A percentile compares a stretch with the other conserved stretches of the same genome.
These are phyloP conservation scores for Curvularia spicifera DNA, from an alignment of 2,329 filamentous ascomycete species.

Conservation along the genomic window DNA sequence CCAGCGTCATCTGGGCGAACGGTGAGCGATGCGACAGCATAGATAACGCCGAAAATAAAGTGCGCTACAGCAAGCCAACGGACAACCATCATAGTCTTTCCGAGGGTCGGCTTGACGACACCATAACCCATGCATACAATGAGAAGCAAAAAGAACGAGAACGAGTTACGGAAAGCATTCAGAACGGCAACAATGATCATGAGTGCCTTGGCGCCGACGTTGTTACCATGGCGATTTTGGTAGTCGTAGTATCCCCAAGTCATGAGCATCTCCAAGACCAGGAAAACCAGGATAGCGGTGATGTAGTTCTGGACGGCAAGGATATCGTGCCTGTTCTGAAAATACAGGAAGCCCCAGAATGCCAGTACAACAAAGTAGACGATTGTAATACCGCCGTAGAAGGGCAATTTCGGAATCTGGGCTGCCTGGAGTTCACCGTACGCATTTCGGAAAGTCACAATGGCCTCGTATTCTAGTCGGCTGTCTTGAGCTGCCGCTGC, in stretches of 20 bases:
- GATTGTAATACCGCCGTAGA: constrained; percentile 93
- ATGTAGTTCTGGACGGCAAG: constrained; percentile 98
- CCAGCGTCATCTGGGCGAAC: constrained; percentile 89
- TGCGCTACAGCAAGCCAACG: constrained; percentile 89
- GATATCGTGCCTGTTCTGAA: constrained; percentile 92
- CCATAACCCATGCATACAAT: constrained; percentile 99
- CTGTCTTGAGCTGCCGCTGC: constrained; percentile 74
- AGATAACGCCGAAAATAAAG: constrained; percentile 93
- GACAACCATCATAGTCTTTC: constrained; percentile 92
- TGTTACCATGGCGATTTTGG: constrained; percentile 87
- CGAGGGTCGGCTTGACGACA: constrained; percentile 91
- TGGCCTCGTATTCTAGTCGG: constrained; percentile 72
- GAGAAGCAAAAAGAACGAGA: constrained; percentile 95
- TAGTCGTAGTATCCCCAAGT: constrained; percentile 99
- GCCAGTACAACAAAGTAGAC: constrained; percentile 86
- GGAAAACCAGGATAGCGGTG: constrained; percentile 91
- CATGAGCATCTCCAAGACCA: constrained; percentile 95
- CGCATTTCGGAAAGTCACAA: constrained; percentile 92
- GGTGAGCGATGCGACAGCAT: constrained; percentile 86
- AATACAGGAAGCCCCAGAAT: constrained; percentile 95
- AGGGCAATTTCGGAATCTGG: constrained; percentile 95
- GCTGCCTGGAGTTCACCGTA: constrained; percentile 95
- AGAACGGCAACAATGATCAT: constrained; percentile 91
- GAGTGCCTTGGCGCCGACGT: constrained; percentile 79
- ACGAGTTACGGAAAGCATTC: constrained; percentile 93